phyloP scores from a whole-genome alignment of 2,329 filamentous ascomycete species.

The Phymatotrichopsis omnivora region DNA sequence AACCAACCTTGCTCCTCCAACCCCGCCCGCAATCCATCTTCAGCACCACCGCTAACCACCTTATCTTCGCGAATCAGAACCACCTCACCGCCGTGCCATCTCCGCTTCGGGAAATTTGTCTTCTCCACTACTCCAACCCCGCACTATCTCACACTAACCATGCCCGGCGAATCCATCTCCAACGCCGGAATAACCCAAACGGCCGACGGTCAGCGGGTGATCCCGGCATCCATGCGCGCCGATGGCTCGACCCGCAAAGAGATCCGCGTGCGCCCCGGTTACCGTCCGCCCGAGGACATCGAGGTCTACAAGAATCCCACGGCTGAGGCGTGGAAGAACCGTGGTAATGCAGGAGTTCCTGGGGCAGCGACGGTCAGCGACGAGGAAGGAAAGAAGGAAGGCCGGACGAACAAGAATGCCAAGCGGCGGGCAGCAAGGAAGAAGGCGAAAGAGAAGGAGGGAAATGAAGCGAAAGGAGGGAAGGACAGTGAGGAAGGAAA shows the following conservation, averaged over 20 bases:
- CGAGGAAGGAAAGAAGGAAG: slow-evolving; percentile 41
- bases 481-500: slow-evolving; percentile 42
- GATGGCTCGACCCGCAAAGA: slow-evolving; percentile 90
- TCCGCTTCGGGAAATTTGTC: slow-evolving; percentile 2
- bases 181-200: slow-evolving; percentile 63
- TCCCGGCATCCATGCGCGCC: slow-evolving; percentile 73
- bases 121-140: slow-evolving; percentile 31
- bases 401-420: slow-evolving; percentile 70
- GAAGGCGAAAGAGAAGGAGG: slow-evolving; percentile 43
- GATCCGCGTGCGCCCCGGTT: slow-evolving; percentile 87
- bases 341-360: slow-evolving; percentile 59
- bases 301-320: slow-evolving; percentile 92
- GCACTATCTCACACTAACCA: slow-evolving; percentile 40
- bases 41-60: neutral
- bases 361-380: slow-evolving; percentile 55
- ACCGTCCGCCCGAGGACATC: slow-evolving; percentile 87
- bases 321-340: slow-evolving; percentile 72
- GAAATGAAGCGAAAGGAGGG: slow-evolving; percentile 36
- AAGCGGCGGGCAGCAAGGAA: slow-evolving; percentile 62
- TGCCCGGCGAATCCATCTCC: too few relatives aligned
- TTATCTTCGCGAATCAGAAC: neutral
- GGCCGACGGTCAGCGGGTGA: slow-evolving; percentile 73
- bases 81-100: neutral
- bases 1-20: neutral
- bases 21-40: neutral